Evolutionary conservation across 371 early-diverging fungal genomes (phyloP).

Genomic region (Lichtheimia ornata): DNA sequence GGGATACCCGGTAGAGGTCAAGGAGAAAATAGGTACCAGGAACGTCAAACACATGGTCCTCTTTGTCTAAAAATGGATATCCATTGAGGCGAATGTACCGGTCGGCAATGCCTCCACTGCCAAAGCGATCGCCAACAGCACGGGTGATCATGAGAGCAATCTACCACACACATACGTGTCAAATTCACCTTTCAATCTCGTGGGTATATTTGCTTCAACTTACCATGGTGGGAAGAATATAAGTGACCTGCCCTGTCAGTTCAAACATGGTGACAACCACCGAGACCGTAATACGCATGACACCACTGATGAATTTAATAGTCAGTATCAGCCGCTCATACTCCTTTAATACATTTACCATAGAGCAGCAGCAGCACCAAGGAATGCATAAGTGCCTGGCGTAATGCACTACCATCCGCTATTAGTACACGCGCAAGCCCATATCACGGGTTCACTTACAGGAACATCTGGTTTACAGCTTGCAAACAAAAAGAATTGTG

Average conservation of each 20-base stretch:
- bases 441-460: conserved; percentile 24
- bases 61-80: conserved; percentile 88
- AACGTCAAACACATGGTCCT: conserved; percentile 66
- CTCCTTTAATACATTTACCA: conserved; percentile 44
- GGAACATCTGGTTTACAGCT: conserved; percentile 78
- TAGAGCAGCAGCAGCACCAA: conserved; percentile 94
- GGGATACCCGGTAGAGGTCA: background rate
- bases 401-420: conserved; percentile 70
- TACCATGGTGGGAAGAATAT: conserved; percentile 92
- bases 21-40: conserved; percentile 31
- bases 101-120: conserved; percentile 86
- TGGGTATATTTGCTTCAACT: background rate
- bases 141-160: conserved; percentile 89
- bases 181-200: no score
- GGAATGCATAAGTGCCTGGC: conserved; percentile 94
- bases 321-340: background rate
- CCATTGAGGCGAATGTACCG: conserved; percentile 82
- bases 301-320: conserved; percentile 42
- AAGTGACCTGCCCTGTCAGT: conserved; percentile 90
- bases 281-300: conserved; percentile 76
- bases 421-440: background rate
- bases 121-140: conserved; percentile 84
- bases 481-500: conserved; percentile 73
- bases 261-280: conserved; percentile 96
- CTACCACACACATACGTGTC: conserved; percentile 20